Evolutionary conservation across 352 stramenopile species (phyloP).

Genomic region (Phytophthora aleatoria): DNA sequence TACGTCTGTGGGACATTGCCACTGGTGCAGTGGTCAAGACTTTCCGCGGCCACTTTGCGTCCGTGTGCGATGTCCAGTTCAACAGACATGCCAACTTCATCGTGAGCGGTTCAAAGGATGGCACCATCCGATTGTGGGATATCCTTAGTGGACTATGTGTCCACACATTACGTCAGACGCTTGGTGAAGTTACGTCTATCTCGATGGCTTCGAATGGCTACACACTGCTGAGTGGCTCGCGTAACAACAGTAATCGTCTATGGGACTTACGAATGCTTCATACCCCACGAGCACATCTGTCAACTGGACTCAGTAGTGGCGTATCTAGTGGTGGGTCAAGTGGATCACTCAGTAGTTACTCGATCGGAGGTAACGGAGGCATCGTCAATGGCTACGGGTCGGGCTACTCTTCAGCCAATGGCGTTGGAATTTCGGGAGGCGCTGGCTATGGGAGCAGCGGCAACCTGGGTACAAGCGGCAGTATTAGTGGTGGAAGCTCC

Average conservation of each 20-base stretch:
- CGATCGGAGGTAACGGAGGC: conserved; percentile 13
- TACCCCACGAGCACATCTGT: conserved; percentile 63
- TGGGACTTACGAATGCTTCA: conserved; percentile 91
- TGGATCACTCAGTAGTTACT: conserved; percentile 36
- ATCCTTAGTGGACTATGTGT: conserved; percentile 89
- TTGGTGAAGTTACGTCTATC: conserved; percentile 88
- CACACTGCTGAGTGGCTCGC: conserved; percentile 77
- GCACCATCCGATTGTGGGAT: conserved; percentile 86
- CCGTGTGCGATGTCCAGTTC: conserved; percentile 88
- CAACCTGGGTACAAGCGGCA: conserved; percentile 31
- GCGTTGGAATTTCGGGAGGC: conserved; percentile 21
- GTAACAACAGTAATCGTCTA: conserved; percentile 89
- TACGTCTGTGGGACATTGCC: conserved; percentile 84
- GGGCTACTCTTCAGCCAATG: conserved; percentile 8
- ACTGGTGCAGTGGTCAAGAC: conserved; percentile 76
- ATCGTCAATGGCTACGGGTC: conserved; percentile 26
- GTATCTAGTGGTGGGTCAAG: conserved; percentile 31
- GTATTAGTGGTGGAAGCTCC: conserved; percentile 25
- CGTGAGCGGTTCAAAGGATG: conserved; percentile 86
- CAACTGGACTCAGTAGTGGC: conserved; percentile 37
- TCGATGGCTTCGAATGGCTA: conserved; percentile 85
- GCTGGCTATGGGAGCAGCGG: conserved; percentile 32
- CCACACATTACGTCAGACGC: conserved; percentile 82
- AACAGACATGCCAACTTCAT: conserved; percentile 89
- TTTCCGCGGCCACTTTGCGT: conserved; percentile 80